These are phyloP conservation scores for Didymella keratinophila DNA, from an alignment of 2,329 filamentous ascomycete genomes.

Conservation along the genomic window DNA sequence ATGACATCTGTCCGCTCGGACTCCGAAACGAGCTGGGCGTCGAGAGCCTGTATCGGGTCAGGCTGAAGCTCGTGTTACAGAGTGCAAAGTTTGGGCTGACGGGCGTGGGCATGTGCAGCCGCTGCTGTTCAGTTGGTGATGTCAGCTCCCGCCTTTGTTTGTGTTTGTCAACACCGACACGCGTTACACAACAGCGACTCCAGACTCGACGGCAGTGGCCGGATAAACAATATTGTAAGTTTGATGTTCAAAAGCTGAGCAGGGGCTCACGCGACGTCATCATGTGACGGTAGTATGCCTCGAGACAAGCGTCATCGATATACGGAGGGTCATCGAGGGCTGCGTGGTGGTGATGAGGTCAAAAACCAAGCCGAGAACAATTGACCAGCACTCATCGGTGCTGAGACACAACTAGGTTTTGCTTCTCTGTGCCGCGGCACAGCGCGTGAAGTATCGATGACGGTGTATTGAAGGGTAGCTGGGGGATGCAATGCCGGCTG, in stretches of 20 bases:
- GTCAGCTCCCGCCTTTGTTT: slow-evolving; percentile 15
- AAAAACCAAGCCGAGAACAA: slow-evolving; percentile 2
- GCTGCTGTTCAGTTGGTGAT: slow-evolving; percentile 2
- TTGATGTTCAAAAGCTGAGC: background rate
- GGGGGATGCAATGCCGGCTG: slow-evolving; percentile 1
- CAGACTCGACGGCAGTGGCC: slow-evolving; percentile 7
- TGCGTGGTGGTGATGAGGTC: slow-evolving; percentile 8
- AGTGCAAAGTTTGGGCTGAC: background rate
- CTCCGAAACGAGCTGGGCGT: slow-evolving; percentile 12
- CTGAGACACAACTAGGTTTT: background rate
- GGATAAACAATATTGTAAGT: background rate
- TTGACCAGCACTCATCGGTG: slow-evolving; percentile 1
- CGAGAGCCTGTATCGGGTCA: background rate
- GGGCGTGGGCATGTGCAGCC: slow-evolving; percentile 8
- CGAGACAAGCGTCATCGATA: slow-evolving; percentile 8
- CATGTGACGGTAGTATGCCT: background rate
- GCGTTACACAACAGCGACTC: slow-evolving; percentile 7
- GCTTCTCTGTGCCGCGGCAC: background rate
- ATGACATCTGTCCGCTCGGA: slow-evolving; percentile 14
- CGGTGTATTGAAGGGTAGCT: background rate
- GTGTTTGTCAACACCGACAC: slow-evolving; percentile 19
- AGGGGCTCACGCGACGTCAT: slow-evolving; percentile 2
- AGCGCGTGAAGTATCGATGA: slow-evolving; percentile 9
- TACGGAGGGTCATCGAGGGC: slow-evolving; percentile 7
- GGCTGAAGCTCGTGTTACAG: slow-evolving; percentile 9